Percentiles rank a stretch among this genome's conserved stretches.
These are phyloP conservation scores for Rosa rugosa DNA, from an alignment of 306 rosid species.

Conservation along the genomic window DNA sequence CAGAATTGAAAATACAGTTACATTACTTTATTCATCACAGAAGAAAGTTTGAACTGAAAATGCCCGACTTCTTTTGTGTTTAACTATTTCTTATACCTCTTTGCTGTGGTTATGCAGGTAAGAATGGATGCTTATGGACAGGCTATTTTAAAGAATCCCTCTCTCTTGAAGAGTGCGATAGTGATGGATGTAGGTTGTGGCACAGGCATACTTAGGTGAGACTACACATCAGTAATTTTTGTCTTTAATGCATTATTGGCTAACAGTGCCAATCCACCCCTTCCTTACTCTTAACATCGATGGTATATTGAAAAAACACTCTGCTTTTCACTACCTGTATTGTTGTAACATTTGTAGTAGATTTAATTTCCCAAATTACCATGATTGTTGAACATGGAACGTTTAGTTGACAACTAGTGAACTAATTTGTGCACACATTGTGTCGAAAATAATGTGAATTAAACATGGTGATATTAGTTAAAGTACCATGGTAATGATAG, in stretches of 20 bases:
- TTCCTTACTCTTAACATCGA: neutral
- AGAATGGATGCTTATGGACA: slow-evolving; percentile 91
- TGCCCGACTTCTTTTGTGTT: slow-evolving; percentile 5
- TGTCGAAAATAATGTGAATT: neutral
- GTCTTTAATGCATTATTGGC: neutral
- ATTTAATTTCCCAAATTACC: neutral
- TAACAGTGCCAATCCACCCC: too few species aligned
- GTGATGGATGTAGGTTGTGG: slow-evolving; percentile 98
- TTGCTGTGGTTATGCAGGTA: slow-evolving; percentile 47
- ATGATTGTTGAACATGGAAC: neutral
- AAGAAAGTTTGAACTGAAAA: slow-evolving; percentile 1
- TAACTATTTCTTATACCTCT: neutral
- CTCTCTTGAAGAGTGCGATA: slow-evolving; percentile 69
- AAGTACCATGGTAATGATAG: neutral
- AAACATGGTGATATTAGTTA: neutral
- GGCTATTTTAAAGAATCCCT: slow-evolving; percentile 77
- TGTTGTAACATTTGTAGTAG: neutral
- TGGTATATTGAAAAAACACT: neutral
- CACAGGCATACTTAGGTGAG: slow-evolving; percentile 91
- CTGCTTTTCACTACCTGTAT: neutral
- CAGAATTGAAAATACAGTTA: slow-evolving; percentile 1
- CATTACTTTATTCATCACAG: slow-evolving; percentile 11
- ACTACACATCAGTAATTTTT: slow-evolving; percentile 7
- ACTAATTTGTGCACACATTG: neutral
- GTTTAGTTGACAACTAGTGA: neutral